Evolutionary conservation across 2,329 filamentous ascomycete genomes (phyloP), one percentile per base, ranked within the genome.

Genomic region (Fusarium gaditjirri): DNA sequence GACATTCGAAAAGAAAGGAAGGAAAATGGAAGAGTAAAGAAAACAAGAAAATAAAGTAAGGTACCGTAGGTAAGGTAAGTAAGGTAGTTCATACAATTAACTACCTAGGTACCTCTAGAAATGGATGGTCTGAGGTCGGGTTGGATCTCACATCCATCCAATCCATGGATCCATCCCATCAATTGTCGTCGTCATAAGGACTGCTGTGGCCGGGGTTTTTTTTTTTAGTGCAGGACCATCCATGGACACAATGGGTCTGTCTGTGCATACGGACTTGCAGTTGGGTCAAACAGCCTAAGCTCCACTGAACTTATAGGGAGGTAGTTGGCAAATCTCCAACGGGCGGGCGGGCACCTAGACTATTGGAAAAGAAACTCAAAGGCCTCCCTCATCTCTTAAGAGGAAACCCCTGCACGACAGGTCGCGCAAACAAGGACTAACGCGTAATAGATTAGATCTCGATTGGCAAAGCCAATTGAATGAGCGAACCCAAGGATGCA

Each of bases 381-480:
- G 21, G 47, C 36, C 47, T 61, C 49, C 19, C 31, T 56, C 57
- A 55, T 60, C 57, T 60, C 53, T 36, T 36, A 70, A 56, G 35
- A 65, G 50, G 66, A 56, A 70, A 70, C 39, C 65, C 67, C 59
- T 59, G 65, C 50, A 60, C 36, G 39, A 19, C 17, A 42, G 25
- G 54, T 31, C 39, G 54, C 65, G 65, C 59, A 74, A 65, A 60
- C 59, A 56, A 53, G 69, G 61, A 63, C 61, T 74, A 62, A 60
- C 64, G 61, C 62, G 52, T 60, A 53, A 53, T 52, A 60, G 54
- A 65, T 64, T 61, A 65, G 71, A 77, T 76, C 75, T 75, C 61
- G 73, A 76, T 76, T 62, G 71, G 54, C 58, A 69, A 63, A 69
- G 38, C 75, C 68, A 75, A 76, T 77, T 63, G 72, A 67, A 69